These are phyloP conservation scores for Datisca glomerata DNA, from an alignment of 306 rosid genomes.

Conservation along the genomic window DNA sequence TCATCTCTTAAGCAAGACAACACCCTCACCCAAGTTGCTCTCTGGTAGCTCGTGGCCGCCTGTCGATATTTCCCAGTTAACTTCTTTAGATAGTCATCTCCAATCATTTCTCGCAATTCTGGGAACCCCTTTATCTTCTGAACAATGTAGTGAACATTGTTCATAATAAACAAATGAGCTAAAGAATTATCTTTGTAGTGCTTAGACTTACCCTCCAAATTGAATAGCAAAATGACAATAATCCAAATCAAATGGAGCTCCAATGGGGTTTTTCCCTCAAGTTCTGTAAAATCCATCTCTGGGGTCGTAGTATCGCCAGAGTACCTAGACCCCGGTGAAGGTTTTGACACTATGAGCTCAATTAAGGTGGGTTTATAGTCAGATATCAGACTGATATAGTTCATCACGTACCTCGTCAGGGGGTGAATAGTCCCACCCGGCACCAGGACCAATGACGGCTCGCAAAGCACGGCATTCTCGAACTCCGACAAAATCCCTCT, in stretches of 20 bases:
- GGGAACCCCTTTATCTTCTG: slow-evolving; percentile 85
- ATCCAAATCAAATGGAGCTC: slow-evolving; percentile 96
- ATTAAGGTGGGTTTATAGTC: slow-evolving; percentile 75
- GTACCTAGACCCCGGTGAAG: slow-evolving; percentile 69
- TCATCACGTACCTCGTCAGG: slow-evolving; percentile 94
- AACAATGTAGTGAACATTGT: slow-evolving; percentile 96
- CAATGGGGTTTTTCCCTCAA: slow-evolving; percentile 70
- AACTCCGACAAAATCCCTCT: slow-evolving; percentile 90
- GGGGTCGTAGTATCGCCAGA: slow-evolving; percentile 76
- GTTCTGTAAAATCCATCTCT: slow-evolving; percentile 79
- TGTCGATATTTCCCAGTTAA: slow-evolving; percentile 67
- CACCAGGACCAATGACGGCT: slow-evolving; percentile 84
- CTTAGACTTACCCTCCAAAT: slow-evolving; percentile 87
- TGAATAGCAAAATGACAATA: slow-evolving; percentile 78
- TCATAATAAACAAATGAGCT: slow-evolving; percentile 78
- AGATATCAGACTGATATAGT: slow-evolving; percentile 80
- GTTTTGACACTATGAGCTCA: slow-evolving; percentile 86
- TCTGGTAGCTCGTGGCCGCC: slow-evolving; percentile 90
- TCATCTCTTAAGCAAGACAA: slow-evolving; percentile 82
- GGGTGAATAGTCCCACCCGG: slow-evolving; percentile 98
- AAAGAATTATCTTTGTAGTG: slow-evolving; percentile 73
- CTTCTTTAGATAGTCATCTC: slow-evolving; percentile 79
- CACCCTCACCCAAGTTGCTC: slow-evolving; percentile 92
- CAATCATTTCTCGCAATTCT: slow-evolving; percentile 81
- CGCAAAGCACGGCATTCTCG: slow-evolving; percentile 83